A percentile compares a stretch with the other conserved stretches of the same genome.
These are phyloP conservation scores for Salix brachista DNA, from an alignment of 345 rosid genomes.

Conservation along the genomic window DNA sequence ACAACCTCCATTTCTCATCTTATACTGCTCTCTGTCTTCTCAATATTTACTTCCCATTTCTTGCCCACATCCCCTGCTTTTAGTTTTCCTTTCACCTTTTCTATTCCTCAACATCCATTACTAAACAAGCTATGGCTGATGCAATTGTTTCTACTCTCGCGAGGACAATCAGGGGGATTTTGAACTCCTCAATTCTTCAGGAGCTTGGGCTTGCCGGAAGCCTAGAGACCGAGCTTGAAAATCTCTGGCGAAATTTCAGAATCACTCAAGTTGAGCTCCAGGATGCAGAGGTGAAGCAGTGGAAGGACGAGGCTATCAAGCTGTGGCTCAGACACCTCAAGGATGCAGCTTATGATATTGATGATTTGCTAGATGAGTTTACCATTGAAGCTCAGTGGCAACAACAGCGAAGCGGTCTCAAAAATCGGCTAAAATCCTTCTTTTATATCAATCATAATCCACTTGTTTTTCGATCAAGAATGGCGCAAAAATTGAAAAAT, in stretches of 20 bases:
- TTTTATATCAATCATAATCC: background rate
- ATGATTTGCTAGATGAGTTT: slow-evolving; percentile 5
- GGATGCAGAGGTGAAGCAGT: slow-evolving; percentile 17
- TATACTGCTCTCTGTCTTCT: too few species aligned
- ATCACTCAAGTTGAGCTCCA: slow-evolving; percentile 4
- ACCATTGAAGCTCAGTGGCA: background rate
- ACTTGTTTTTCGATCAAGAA: background rate
- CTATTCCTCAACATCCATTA: too few species aligned
- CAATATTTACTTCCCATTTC: too few species aligned
- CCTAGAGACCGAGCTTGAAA: background rate
- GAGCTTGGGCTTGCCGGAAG: background rate
- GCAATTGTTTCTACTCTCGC: slow-evolving; percentile 5
- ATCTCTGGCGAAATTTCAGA: background rate
- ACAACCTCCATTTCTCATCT: too few species aligned
- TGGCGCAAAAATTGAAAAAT: background rate
- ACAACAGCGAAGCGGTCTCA: background rate
- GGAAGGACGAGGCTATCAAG: background rate
- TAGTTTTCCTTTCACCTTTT: too few species aligned
- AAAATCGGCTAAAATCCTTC: background rate
- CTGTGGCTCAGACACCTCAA: slow-evolving; percentile 5
- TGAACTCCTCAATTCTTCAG: background rate
- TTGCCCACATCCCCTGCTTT: too few species aligned
- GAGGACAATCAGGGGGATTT: background rate
- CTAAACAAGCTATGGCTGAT: background rate
- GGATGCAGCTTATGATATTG: slow-evolving; percentile 5